Evolutionary conservation across 1,139 yeast species (phyloP), one percentile per base, ranked within the genome.

Genomic region (Yamadazyma friedrichii): DNA sequence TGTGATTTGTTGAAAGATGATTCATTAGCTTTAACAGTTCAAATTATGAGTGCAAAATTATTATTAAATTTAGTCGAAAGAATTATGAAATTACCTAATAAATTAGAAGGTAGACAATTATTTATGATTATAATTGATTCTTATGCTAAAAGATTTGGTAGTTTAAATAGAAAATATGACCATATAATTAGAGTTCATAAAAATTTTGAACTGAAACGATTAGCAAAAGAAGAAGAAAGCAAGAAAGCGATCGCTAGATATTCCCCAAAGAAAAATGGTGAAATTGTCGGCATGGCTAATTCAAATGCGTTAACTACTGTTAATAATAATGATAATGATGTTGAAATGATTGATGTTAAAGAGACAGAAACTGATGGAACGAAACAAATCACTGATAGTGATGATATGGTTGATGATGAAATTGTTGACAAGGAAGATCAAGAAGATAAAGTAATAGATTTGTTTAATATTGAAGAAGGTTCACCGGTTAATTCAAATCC

Each of bases 1-100:
- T 86, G 96, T 55, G 80, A 76, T 31, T 81, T 88, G 51, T 70
- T 94, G 49, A 86, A 85, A 52, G 98, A 93, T 56, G 83, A 81
- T 51, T 71, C 94, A 0, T 67, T 94, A 49, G 95, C 96, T 1
- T 75, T 89, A 44, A 88, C 96, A 6, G 96, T 91, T 32, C 98
- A 94, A 61, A 88, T 93, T 15, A 89, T 93, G 98, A 88, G 97
- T 65, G 97, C 98, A 4, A 93, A 91, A 62, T 70, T 94, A 29
- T 65, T 94, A 29, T 66, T 93, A 48, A 94, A 93, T 59, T 70
- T 94, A 52, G 94, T 93, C 22, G 98, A 94, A 53, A 72, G 95
- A 40, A 86, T 94, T 34, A 76, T 87, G 80, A 86, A 86, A 54
- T 65, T 91, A 51, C 93, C 91, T 9, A 84, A 84, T 53, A 85